Evolutionary conservation across 495 filamentous ascomycete genomes (phyloP), one percentile per base, ranked within the genome.

Genomic region (Xylaria cubensis): DNA sequence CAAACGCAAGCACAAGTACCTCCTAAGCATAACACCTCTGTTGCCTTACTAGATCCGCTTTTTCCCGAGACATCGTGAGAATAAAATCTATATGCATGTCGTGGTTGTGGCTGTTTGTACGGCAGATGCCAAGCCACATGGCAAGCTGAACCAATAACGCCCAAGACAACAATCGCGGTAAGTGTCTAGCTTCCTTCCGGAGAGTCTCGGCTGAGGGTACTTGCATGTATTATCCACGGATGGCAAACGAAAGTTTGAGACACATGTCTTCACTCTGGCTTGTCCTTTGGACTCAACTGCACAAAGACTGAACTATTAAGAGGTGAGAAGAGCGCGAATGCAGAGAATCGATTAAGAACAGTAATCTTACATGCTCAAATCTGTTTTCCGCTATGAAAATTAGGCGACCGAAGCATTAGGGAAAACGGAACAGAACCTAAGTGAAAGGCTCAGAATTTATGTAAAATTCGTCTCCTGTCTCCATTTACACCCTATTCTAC

Each of bases 81-180:
- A 21, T 21, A 2, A 39, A 59, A 59, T 39, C 3, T n/a, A 19
- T 6, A 39, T 21, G 32, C 17, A 61, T 39, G 29, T 50, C 13
- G 32, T 21, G 13, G 17, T 42, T 42, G 17, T 17, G 34, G 21
- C 21, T 19, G 26, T 61, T 69, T 62, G 19, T 19, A 41, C 4
- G 21, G 58, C 67, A 39, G 42, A 36, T 67, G 46, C 32, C 64
- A 53, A 66, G 64, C 44, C 46, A 53, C 44, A 34, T 17, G 21
- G n/a, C 10, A 53, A 48, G 62, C 32, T 29, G n/a, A 53, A 36
- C 65, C 51, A 68, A 58, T 36, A 44, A 21, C 51, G 17, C 6
- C 34, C 32, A 24, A 24, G 10, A 67, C 17, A 55, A 26, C 26
- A 19, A 21, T 10, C 29, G 4, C 17, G 29, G 15, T 21, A 66